Conservation (phyloP, 2,329 filamentous ascomycete species). For the Stemphylium beticola region DNA sequence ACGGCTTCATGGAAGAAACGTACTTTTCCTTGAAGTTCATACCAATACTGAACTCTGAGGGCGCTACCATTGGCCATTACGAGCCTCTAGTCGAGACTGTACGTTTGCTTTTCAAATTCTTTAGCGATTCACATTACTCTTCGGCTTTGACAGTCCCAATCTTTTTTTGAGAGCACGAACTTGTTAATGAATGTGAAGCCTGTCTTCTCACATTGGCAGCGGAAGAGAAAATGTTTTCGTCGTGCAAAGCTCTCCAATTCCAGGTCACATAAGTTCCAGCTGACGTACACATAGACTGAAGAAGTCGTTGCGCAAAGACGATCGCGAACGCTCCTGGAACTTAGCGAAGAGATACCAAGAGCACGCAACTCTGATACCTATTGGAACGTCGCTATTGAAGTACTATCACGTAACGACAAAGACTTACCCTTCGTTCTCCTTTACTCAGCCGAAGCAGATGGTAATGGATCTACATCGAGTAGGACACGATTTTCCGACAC, state of each 20-base stretch:
- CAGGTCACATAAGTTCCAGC: neutral
- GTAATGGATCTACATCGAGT: slow-evolving; percentile 7
- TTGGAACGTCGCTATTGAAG: slow-evolving; percentile 71
- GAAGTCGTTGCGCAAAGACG: slow-evolving; percentile 15
- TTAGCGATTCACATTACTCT: too few relatives aligned
- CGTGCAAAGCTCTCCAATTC: too few relatives aligned
- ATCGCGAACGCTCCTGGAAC: slow-evolving; percentile 19
- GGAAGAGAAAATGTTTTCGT: too few relatives aligned
- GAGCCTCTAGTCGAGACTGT: slow-evolving; percentile 82
- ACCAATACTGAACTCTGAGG: slow-evolving; percentile 72
- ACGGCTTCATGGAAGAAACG: slow-evolving; percentile 74
- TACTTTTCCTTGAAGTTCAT: slow-evolving; percentile 82
- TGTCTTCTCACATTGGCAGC: neutral
- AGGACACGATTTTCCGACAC: slow-evolving; percentile 12
- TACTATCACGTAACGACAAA: slow-evolving; percentile 72
- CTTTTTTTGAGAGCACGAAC: neutral
- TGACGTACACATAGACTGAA: slow-evolving; percentile 15
- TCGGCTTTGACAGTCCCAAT: too few relatives aligned
- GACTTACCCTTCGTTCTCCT: slow-evolving; percentile 36
- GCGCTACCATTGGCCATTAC: slow-evolving; percentile 73
- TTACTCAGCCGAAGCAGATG: slow-evolving; percentile 29
- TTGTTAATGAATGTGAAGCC: too few relatives aligned
- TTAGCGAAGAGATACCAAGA: slow-evolving; percentile 69
- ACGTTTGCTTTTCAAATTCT: slow-evolving; percentile 11
- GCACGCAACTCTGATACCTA: slow-evolving; percentile 73